These are phyloP conservation scores for Yarrowia keelungensis DNA, from an alignment of 805 yeast genomes.

Conservation along the genomic window DNA sequence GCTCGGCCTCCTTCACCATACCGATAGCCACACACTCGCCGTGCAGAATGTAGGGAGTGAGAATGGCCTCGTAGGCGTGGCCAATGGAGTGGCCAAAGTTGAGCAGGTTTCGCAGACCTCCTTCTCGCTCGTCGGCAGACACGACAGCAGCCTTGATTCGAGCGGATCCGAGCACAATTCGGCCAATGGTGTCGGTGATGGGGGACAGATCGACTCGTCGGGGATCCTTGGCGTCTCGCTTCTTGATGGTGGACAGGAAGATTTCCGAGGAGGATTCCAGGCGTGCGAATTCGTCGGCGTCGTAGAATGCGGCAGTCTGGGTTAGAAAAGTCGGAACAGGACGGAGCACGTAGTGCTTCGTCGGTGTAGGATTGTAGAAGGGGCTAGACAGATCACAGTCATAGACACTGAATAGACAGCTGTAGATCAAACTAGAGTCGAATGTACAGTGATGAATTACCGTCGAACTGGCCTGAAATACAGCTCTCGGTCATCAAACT, in stretches of 20 bases:
- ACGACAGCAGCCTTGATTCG: conserved; percentile 94
- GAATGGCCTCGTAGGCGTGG: conserved; percentile 96
- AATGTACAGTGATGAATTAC: too few relatives aligned
- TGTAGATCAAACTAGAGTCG: too few relatives aligned
- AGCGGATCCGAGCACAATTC: conserved; percentile 84
- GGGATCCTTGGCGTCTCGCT: conserved; percentile 50
- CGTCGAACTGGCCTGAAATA: too few relatives aligned
- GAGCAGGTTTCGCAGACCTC: conserved; percentile 87
- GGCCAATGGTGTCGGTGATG: conserved; percentile 75
- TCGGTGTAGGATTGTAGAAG: too few relatives aligned
- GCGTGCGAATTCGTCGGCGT: conserved; percentile 83
- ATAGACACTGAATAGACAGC: too few relatives aligned
- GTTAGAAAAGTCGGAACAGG: neutral
- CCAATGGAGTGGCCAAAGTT: conserved; percentile 98
- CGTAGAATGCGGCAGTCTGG: conserved; percentile 94
- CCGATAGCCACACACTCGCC: conserved; percentile 99
- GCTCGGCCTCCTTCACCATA: conserved; percentile 91
- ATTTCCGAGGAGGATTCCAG: conserved; percentile 75
- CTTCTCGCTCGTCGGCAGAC: conserved; percentile 91
- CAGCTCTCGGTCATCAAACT: too few relatives aligned
- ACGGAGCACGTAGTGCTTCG: neutral
- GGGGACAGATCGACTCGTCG: conserved; percentile 68
- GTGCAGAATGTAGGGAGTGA: conserved; percentile 94
- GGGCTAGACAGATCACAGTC: too few relatives aligned
- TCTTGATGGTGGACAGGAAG: conserved; percentile 72